These are phyloP conservation scores for Neurospora sp. DNA, from an alignment of 2,329 filamentous ascomycete species.

Conservation along the genomic window DNA sequence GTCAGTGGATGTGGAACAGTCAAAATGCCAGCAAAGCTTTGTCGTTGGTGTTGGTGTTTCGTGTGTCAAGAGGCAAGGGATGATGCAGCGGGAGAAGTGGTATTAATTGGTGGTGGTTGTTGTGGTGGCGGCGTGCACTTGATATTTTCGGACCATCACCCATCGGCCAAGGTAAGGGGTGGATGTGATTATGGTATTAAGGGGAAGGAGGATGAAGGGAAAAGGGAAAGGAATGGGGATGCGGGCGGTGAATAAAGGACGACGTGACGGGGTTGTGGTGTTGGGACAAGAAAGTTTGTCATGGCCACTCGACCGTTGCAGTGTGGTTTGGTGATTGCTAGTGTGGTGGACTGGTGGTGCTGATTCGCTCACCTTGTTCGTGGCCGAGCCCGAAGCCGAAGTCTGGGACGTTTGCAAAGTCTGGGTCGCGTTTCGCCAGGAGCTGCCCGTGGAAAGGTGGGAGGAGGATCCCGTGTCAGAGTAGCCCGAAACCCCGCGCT, in stretches of 20 bases:
- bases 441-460: background rate
- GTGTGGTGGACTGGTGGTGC: background rate
- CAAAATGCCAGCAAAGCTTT: background rate
- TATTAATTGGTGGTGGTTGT: constrained; percentile 1
- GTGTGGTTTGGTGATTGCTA: background rate
- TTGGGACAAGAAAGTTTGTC: background rate
- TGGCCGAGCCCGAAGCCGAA: constrained; percentile 2
- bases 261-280: background rate
- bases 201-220: background rate
- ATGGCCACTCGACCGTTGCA: background rate
- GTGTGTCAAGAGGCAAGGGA: background rate
- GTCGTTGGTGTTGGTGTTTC: background rate
- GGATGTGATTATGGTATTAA: background rate
- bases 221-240: constrained; percentile 4
- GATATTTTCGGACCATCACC: background rate
- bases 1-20: constrained; percentile 13
- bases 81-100: constrained; percentile 3
- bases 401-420: constrained; percentile 18
- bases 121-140: constrained; percentile 6
- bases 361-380: background rate
- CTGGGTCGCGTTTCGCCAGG: constrained; percentile 34
- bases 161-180: background rate
- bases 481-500: constrained; percentile 28
- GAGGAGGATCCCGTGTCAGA: constrained; percentile 30
- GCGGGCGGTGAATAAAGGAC: background rate